Evolutionary conservation across 106 monocot genomes (phyloP).

Genomic region (Narthecium ossifragum): DNA sequence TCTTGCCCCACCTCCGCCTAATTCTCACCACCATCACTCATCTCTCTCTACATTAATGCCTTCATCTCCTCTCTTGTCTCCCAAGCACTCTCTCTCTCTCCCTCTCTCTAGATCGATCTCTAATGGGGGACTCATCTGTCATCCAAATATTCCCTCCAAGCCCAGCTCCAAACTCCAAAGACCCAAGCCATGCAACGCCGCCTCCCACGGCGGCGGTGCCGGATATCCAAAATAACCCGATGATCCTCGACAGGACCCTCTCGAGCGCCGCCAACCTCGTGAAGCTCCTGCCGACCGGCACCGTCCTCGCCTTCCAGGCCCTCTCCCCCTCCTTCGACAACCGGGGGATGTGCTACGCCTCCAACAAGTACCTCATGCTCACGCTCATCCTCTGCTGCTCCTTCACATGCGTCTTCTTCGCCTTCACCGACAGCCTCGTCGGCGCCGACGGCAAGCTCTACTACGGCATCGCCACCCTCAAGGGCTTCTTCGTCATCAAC

Average conservation of each 20-base stretch:
- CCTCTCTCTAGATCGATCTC: too few relatives aligned
- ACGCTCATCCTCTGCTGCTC: slow-evolving; percentile 25
- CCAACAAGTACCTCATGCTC: slow-evolving; percentile 40
- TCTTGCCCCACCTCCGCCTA: too few relatives aligned
- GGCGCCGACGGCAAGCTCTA: slow-evolving; percentile 41
- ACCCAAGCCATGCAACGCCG: too few relatives aligned
- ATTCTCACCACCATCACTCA: too few relatives aligned
- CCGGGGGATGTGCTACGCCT: slow-evolving; percentile 31
- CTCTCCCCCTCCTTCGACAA: slow-evolving; percentile 53
- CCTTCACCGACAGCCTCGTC: slow-evolving; percentile 52
- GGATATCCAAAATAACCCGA: neutral
- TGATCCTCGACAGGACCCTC: slow-evolving; percentile 22
- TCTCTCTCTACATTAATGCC: too few relatives aligned
- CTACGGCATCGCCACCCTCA: slow-evolving; percentile 17
- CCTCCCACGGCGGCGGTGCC: neutral
- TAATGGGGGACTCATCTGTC: too few relatives aligned
- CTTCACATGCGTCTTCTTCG: slow-evolving; percentile 49
- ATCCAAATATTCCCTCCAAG: too few relatives aligned
- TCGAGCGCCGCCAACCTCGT: slow-evolving; percentile 33
- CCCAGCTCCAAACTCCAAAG: too few relatives aligned
- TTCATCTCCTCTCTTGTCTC: too few relatives aligned
- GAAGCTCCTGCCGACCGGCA: slow-evolving; percentile 49
- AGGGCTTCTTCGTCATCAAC: slow-evolving; percentile 39
- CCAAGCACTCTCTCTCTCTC: too few relatives aligned
- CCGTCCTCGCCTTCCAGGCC: slow-evolving; percentile 42